phyloP scores from a whole-genome alignment of 805 yeast species.

The Saturnispora gosingensis region DNA sequence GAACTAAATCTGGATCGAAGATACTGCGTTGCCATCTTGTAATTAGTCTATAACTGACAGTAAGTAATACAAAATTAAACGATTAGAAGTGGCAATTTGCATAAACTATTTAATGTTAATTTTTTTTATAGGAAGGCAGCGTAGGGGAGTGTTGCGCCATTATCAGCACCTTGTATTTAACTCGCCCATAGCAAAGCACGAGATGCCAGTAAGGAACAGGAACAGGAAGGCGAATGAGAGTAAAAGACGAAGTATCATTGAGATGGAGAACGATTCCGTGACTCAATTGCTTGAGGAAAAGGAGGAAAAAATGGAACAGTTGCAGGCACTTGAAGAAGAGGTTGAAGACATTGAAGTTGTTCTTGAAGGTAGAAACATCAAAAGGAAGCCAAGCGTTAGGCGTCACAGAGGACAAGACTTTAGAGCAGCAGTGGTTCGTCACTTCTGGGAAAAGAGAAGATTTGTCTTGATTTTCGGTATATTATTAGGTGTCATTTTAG shows the following conservation, averaged over 20 bases:
- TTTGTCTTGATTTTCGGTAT: constrained; percentile 48
- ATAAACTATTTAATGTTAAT: neutral
- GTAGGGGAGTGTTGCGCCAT: neutral
- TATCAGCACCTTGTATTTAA: neutral
- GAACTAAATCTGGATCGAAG: constrained; percentile 73
- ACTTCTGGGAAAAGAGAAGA: constrained; percentile 14
- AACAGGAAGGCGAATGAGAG: neutral
- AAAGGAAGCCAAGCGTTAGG: neutral
- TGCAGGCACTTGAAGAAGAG: constrained; percentile 7
- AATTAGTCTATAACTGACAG: neutral
- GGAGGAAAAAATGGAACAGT: neutral
- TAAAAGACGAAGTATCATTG: neutral
- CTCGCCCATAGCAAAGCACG: neutral
- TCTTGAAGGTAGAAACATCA: constrained; percentile 1
- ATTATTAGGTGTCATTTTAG: constrained; percentile 53
- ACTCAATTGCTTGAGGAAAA: constrained; percentile 5
- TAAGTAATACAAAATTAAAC: neutral
- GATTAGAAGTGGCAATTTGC: neutral
- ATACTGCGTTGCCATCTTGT: constrained; percentile 21
- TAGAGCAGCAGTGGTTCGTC: constrained; percentile 5
- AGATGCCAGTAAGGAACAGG: neutral
- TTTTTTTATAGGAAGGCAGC: neutral
- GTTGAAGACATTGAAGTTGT: constrained; percentile 3
- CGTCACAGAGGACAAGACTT: neutral
- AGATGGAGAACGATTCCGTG: neutral